Base-by-base conservation (phyloP, 164 flowering plant genomes). In the Vitis amurensis region DNA sequence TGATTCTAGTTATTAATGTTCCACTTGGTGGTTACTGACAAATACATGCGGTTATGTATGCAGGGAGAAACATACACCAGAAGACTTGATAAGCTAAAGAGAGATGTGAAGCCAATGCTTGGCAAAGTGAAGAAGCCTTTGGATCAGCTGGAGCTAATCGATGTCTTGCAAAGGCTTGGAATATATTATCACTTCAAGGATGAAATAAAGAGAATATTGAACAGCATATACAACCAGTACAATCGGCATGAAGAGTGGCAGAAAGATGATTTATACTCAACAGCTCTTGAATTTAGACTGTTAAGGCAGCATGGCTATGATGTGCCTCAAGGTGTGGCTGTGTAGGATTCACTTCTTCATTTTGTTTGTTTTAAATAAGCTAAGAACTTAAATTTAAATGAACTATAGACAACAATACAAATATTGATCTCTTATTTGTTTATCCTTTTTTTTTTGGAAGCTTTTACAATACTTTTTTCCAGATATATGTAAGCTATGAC, bases 131-230 rank as follows among this genome's bases (percentile, higher is more conserved):
- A 1, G 23, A 65, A 50, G 0, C 66, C 75, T 55, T 12, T 72
- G 11, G 66, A 68, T 6, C 64, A 52, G 50, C 72, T 79, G n/a
- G 67, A 79, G 75, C 60, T 79, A 64, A 61, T 76, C 6, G 69
- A 79, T 47, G 15, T 10, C 23, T n/a, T 76, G 7, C 55, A 79
- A 19, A 72, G 79, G 29, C 67, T 79, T 2, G 82, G 82, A n/a
- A 10, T 76, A 17, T 52, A 73, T 13, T 58, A 70, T 29, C 77
- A 62, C 48, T 79, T 79, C 50, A 63, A 61, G 19, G 61, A 50
- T 49, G 75, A 79, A 60, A 79, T 76, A 55, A 50, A 55, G 4
- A 37, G 12, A 17, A 23, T 10, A 16, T 6, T 78, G 8, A 19
- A 31, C 3, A 31, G 6, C 19, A n/a, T 31, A 29, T 61, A 44